Percentiles rank a stretch among this genome's conserved stretches.
Conservation (phyloP, 2,329 filamentous ascomycete genomes). For the Neonectria hederae region DNA sequence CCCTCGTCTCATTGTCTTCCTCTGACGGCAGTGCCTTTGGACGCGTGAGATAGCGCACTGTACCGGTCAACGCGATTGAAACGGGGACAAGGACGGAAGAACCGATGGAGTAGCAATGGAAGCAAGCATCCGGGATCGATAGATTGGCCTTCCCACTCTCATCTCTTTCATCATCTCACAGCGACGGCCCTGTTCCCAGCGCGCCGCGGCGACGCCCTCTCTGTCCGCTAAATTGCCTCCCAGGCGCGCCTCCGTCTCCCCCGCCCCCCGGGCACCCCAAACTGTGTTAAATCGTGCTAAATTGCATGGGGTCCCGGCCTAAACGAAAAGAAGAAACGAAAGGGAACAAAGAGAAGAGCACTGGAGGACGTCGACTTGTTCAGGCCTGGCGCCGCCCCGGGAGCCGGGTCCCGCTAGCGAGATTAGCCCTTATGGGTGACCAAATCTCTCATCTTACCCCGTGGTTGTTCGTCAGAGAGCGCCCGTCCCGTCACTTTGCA, state of each 20-base stretch:
- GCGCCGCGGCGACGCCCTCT: constrained; percentile 13
- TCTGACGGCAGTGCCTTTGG: background rate
- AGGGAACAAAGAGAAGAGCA: constrained; percentile 16
- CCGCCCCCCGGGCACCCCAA: background rate
- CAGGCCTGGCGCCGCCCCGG: constrained; percentile 5
- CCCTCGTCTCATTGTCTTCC: background rate
- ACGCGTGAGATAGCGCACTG: background rate
- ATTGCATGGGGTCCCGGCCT: constrained; percentile 9
- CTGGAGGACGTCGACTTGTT: background rate
- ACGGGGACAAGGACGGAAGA: background rate
- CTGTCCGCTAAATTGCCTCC: constrained; percentile 17
- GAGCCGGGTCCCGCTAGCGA: constrained; percentile 20
- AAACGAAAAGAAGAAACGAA: constrained; percentile 19
- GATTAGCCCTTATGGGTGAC: constrained; percentile 15
- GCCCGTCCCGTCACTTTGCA: background rate
- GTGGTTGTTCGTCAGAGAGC: background rate
- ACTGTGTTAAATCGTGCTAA: constrained; percentile 8
- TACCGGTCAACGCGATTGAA: background rate
- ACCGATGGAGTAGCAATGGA: constrained; percentile 4
- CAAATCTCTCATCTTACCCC: background rate
- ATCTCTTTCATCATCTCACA: constrained; percentile 28
- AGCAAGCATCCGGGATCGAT: constrained; percentile 18
- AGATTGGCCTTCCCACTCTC: constrained; percentile 25
- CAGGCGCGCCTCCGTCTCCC: background rate
- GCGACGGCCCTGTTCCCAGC: constrained; percentile 18